Evolutionary conservation across 495 filamentous ascomycete genomes (phyloP), one percentile per base, ranked within the genome.

Genomic region (Penicillium parvum): DNA sequence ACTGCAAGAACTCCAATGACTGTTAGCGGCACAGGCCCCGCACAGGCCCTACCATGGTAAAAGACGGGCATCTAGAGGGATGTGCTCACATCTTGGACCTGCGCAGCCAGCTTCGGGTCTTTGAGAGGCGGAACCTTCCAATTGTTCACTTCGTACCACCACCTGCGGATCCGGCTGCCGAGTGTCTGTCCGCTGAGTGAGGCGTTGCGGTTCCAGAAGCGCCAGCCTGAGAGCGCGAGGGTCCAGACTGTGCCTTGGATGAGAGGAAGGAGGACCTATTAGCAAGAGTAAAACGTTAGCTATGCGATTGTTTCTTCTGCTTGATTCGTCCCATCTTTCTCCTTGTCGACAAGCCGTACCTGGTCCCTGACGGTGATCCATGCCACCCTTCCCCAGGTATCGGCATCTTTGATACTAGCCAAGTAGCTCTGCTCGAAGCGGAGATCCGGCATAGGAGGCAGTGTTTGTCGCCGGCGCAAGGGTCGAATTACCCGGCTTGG

Each of bases 381-480:
- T 17, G 74, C 75, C 25, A 98, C 76, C 48, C 77, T 78, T 64
- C 83, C 80, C 81, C 78, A 87, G 18, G 78, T 82, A 43, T 92
- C 76, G 15, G 87, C 87, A 36, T 76, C 71, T 50, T 79, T 77
- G 40, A 98, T 80, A 60, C 88, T 90, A 34, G 83, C 83, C 28
- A 98, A 73, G 58, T 97, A 97, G 68, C 89, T 95, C 75, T 98
- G 92, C 71, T 98, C 92, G 64, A 97, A 97, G 37, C 92, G 75
- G 50, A 98, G 67, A 65, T 98, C 92, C 1, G 92, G 92, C 54
- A 98, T 66, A 1, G 94, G 91, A 37, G 87, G 88, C 43, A 95
- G 78, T 25, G 65, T 76, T 40, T 63, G 63, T 41, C 56, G 68
- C n/a, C 80, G 72, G 9, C 75, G 66, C 19, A 66, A 38, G 2